Conservation (phyloP, 202 grass and related monocot genomes). For the Carex sylvatica region DNA sequence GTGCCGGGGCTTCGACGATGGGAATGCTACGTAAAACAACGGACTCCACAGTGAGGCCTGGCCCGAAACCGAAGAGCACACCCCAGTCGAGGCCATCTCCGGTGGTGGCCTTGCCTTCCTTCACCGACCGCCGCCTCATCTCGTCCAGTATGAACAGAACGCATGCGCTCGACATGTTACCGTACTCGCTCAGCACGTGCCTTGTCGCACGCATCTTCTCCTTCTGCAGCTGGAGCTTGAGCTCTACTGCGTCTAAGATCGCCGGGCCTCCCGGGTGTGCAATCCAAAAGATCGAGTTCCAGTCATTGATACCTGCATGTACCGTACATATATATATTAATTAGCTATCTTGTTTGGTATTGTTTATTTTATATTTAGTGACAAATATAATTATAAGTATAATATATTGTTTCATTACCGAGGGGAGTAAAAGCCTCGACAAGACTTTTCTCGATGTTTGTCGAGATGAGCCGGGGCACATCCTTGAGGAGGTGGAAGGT, state of each 20-base stretch:
- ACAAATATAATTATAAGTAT: background rate
- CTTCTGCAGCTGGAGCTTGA: constrained; percentile 43
- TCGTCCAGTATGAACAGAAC: constrained; percentile 80
- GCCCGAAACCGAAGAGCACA: constrained; percentile 76
- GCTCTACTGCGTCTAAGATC: constrained; percentile 40
- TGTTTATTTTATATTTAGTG: background rate
- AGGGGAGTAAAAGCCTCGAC: constrained; percentile 33
- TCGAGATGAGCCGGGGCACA: constrained; percentile 67
- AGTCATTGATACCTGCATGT: constrained; percentile 22
- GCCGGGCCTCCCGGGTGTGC: constrained; percentile 33
- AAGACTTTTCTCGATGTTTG: constrained; percentile 60
- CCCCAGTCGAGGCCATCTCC: constrained; percentile 71
- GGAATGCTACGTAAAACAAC: constrained; percentile 61
- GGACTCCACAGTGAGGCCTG: constrained; percentile 74
- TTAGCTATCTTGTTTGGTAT: too few relatives aligned
- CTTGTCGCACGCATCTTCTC: constrained; percentile 54
- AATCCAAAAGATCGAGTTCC: constrained; percentile 41
- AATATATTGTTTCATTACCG: constrained; percentile 2
- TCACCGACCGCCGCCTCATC: constrained; percentile 61
- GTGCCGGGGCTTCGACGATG: constrained; percentile 18
- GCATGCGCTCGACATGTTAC: constrained; percentile 79
- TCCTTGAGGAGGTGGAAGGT: constrained; percentile 79
- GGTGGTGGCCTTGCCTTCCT: constrained; percentile 59
- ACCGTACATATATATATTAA: background rate
- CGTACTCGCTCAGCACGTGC: constrained; percentile 56